phyloP scores from a whole-genome alignment of 352 stramenopile genomes.

The Pythium myriotylum region DNA sequence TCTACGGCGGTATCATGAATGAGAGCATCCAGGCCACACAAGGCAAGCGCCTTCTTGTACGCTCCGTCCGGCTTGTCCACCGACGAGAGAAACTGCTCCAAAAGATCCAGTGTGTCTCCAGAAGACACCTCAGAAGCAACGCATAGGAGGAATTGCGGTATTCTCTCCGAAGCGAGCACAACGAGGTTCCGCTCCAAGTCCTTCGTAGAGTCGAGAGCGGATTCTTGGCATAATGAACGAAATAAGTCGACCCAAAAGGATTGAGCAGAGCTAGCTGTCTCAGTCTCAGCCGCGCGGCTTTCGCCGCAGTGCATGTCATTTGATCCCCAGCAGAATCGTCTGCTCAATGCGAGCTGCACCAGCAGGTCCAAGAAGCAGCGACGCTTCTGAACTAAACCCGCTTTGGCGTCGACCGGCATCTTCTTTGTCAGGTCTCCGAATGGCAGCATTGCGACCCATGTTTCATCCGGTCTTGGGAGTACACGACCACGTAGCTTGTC shows the following conservation, averaged over 20 bases:
- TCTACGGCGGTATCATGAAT: not conserved
- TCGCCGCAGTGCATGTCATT: constrained; percentile 12
- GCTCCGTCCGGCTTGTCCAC: not conserved
- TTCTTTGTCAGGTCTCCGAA: constrained; percentile 17
- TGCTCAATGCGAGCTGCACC: not conserved
- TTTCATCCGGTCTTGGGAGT: not conserved
- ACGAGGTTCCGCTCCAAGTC: constrained; percentile 7
- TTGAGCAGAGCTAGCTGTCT: not conserved
- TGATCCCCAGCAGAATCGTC: not conserved
- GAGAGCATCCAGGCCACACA: not conserved
- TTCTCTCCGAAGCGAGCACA: not conserved
- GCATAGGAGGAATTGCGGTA: constrained; percentile 5
- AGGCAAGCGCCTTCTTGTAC: not conserved
- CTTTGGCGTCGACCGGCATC: not conserved
- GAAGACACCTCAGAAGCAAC: not conserved
- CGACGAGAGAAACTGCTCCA: constrained; percentile 3
- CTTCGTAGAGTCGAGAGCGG: not conserved
- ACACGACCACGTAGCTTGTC: not conserved
- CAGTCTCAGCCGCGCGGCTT: not conserved
- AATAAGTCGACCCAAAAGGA: constrained; percentile 16
- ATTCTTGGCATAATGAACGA: not conserved
- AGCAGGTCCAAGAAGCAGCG: constrained; percentile 10
- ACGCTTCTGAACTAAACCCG: constrained; percentile 9
- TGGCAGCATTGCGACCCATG: constrained; percentile 7
- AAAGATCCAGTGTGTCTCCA: not conserved